phyloP scores from a whole-genome alignment of 352 stramenopile genomes.

The Globisporangium paroecandrum region DNA sequence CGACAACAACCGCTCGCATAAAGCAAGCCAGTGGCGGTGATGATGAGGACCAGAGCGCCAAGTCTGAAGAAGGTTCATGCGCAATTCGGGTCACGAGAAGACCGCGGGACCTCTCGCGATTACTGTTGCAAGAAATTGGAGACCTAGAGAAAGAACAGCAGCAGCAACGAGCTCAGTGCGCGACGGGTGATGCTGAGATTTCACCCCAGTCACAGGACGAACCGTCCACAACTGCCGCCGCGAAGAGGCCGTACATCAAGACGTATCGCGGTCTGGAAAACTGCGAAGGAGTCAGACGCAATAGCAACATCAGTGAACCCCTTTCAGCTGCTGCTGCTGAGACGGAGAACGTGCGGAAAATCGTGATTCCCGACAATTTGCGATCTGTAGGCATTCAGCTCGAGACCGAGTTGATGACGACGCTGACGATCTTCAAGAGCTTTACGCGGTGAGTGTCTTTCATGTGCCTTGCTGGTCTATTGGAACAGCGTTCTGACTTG shows the following conservation, averaged over 20 bases:
- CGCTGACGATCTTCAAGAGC: slow-evolving; percentile 29
- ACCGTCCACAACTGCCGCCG: background rate
- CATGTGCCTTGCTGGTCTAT: background rate
- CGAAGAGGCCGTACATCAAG: slow-evolving; percentile 13
- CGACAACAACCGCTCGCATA: background rate
- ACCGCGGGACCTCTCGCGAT: slow-evolving; percentile 7
- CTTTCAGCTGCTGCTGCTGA: background rate
- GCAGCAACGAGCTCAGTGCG: background rate
- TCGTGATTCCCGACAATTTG: slow-evolving; percentile 26
- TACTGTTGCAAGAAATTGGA: slow-evolving; percentile 13
- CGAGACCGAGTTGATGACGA: slow-evolving; percentile 35
- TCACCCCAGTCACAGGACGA: background rate
- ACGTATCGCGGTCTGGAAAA: slow-evolving; percentile 16
- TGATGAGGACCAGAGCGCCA: background rate
- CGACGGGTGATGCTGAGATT: background rate
- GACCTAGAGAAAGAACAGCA: background rate
- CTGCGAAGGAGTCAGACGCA: slow-evolving; percentile 19
- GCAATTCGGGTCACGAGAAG: background rate
- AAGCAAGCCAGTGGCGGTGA: background rate
- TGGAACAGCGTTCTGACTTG: background rate
- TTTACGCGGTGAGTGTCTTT: slow-evolving; percentile 21
- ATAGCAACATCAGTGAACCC: background rate
- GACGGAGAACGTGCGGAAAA: slow-evolving; percentile 14
- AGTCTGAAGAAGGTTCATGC: background rate
- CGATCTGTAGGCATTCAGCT: slow-evolving; percentile 26